Percentiles rank a stretch among this genome's conserved stretches.
These are phyloP conservation scores for Triticum turgidum DNA, from an alignment of 176 grass and related monocot species.

Conservation along the genomic window DNA sequence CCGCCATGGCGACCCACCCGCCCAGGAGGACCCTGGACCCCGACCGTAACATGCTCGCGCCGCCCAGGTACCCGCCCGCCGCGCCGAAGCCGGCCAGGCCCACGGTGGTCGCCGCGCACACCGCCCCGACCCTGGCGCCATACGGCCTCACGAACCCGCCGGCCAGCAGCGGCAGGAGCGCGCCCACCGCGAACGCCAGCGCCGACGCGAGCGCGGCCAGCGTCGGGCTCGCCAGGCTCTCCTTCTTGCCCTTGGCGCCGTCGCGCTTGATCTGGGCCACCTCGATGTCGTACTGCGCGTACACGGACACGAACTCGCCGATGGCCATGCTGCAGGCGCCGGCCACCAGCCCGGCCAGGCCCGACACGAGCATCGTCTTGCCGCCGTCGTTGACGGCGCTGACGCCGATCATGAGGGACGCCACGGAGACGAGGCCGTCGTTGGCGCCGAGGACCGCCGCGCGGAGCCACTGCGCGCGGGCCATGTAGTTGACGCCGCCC, in stretches of 20 bases:
- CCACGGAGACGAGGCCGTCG: slow-evolving; percentile 90
- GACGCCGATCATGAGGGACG: slow-evolving; percentile 90
- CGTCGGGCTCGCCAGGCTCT: slow-evolving; percentile 61
- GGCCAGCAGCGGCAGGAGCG: slow-evolving; percentile 58
- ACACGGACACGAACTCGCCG: slow-evolving; percentile 92
- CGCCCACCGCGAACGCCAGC: slow-evolving; percentile 72
- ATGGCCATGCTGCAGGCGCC: slow-evolving; percentile 99
- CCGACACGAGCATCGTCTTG: slow-evolving; percentile 77
- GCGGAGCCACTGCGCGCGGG: slow-evolving; percentile 93
- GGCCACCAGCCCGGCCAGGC: slow-evolving; percentile 75
- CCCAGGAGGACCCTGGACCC: slow-evolving; percentile 64
- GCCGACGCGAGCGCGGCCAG: slow-evolving; percentile 72
- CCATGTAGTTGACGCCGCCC: slow-evolving; percentile 52
- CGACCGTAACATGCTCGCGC: slow-evolving; percentile 41
- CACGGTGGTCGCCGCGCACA: slow-evolving; percentile 54
- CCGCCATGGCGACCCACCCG: slow-evolving; percentile 82
- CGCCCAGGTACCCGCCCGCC: slow-evolving; percentile 61
- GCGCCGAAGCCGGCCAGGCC: slow-evolving; percentile 67
- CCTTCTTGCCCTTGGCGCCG: not conserved
- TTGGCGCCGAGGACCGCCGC: slow-evolving; percentile 92
- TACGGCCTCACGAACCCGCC: slow-evolving; percentile 51
- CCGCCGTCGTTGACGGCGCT: slow-evolving; percentile 48
- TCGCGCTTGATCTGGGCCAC: slow-evolving; percentile 38
- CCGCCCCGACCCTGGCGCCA: slow-evolving; percentile 42
- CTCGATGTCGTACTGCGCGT: slow-evolving; percentile 91